These are phyloP conservation scores for Wickerhamiella allomyrinae DNA, from an alignment of 805 yeast species.

Conservation along the genomic window DNA sequence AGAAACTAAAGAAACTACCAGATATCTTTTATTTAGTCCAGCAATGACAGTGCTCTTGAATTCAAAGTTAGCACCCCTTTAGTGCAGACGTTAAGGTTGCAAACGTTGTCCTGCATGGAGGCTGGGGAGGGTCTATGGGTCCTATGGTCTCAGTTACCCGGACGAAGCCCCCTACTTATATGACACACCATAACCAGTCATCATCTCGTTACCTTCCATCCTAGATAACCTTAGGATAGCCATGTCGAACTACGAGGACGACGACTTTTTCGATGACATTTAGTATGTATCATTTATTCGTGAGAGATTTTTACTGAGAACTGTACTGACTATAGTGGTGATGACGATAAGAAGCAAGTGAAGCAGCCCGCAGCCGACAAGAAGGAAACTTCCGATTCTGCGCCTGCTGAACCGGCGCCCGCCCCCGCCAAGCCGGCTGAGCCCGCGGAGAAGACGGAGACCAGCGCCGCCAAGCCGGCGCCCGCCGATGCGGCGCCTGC, in stretches of 20 bases:
- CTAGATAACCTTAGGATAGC: slow-evolving; percentile 1
- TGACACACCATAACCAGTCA: neutral
- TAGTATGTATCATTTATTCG: slow-evolving; percentile 30
- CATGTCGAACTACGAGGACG: slow-evolving; percentile 72
- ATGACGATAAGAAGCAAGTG: slow-evolving; percentile 17
- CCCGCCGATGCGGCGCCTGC: slow-evolving; percentile 10
- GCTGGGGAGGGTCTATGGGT: no score
- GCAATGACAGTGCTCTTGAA: no score
- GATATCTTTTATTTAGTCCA: no score
- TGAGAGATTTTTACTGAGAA: slow-evolving; percentile 10
- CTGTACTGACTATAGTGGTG: slow-evolving; percentile 22
- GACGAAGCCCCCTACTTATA: neutral
- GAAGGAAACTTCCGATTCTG: slow-evolving; percentile 6
- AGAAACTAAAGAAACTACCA: no score
- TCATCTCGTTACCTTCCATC: neutral
- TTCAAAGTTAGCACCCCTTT: no score
- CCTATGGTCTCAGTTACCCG: no score
- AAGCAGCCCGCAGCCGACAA: slow-evolving; percentile 6
- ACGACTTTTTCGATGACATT: slow-evolving; percentile 85
- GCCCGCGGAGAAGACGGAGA: slow-evolving; percentile 11
- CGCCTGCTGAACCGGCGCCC: slow-evolving; percentile 5
- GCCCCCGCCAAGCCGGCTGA: slow-evolving; percentile 12
- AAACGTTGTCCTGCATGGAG: no score
- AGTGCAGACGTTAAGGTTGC: no score
- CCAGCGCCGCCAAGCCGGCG: slow-evolving; percentile 3